Base-by-base conservation (phyloP, 1,139 yeast species). In the Pichia sp. region DNA sequence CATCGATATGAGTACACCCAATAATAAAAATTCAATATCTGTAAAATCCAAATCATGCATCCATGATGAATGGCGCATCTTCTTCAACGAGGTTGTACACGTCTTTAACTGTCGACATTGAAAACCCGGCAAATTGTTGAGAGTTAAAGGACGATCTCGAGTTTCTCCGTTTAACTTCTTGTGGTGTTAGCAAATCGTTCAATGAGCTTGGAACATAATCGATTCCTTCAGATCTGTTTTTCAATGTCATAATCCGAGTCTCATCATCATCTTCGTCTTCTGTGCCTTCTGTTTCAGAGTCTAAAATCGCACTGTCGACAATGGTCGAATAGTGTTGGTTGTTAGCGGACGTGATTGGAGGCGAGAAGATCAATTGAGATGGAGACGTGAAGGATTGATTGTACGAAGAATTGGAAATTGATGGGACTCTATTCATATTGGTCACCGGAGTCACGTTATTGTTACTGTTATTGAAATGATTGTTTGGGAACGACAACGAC, bases 171-270 rank as follows among this genome's bases (percentile, higher is more conserved):
- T 69, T 68, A 27, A 84, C 67, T 61, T 88, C 95, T 56, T 83
- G 88, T 0, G 95, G 95, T 1, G 96, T 87, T 41, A 88, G 68
- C 45, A 86, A 69, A 57, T 86, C 94, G 18, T 82, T 77, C 38
- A 88, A 68, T 21, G 89, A 77, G 1, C 83, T 81, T 2, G 96
- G 96, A 3, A 88, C 87, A 58, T 79, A 84, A 59, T 86, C 95
- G 54, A 85, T 90, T 34, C 57, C 62, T 40, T 59, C 58, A 15
- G 52, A 37, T 37, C 12, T 14, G 12, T 14, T n/a, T 22, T 7
- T 32, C 31, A 22, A 15, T 21, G 10, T 47, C 53, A 27, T 28
- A n/a, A n/a, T n/a, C n/a, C n/a, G n/a, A n/a, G n/a, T 33, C 19
- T 39, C 51, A 18, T 44, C 35, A 15, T 44, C 42, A 33, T 51